These are phyloP conservation scores for Fraxinus nigra DNA, from an alignment of 305 asterid species.

Conservation along the genomic window DNA sequence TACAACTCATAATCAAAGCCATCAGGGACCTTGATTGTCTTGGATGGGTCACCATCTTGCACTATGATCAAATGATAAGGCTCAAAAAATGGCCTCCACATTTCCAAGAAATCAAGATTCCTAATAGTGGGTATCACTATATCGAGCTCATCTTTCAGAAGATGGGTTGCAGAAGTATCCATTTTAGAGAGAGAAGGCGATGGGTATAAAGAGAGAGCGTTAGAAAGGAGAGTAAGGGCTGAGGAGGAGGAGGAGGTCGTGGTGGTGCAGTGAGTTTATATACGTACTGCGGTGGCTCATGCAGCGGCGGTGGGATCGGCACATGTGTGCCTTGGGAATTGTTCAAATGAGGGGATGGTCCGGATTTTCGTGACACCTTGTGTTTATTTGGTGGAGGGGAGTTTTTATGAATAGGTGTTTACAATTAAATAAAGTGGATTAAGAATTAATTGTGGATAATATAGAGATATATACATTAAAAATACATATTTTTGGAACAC, in stretches of 20 bases:
- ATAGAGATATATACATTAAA: background rate
- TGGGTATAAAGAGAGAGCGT: background rate
- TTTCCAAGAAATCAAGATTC: slow-evolving; percentile 50
- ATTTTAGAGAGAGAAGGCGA: slow-evolving; percentile 17
- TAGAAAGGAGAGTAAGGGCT: background rate
- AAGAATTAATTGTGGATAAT: background rate
- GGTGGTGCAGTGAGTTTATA: slow-evolving; percentile 2
- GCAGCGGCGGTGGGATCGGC: slow-evolving; percentile 18
- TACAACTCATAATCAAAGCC: slow-evolving; percentile 55
- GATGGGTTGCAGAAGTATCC: slow-evolving; percentile 37
- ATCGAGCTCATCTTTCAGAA: slow-evolving; percentile 46
- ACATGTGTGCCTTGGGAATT: slow-evolving; percentile 28
- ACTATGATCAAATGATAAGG: slow-evolving; percentile 54
- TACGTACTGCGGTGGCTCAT: slow-evolving; percentile 14
- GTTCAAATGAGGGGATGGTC: slow-evolving; percentile 13
- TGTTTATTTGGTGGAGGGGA: background rate
- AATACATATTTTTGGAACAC: background rate
- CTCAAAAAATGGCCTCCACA: slow-evolving; percentile 53
- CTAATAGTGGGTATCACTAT: slow-evolving; percentile 54
- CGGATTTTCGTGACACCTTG: background rate
- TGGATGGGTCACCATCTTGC: slow-evolving; percentile 55
- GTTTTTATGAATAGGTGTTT: background rate
- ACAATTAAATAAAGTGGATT: background rate
- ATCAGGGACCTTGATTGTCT: slow-evolving; percentile 46
- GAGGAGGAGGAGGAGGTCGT: background rate